Percentiles rank a stretch among this genome's conserved stretches.
Evolutionary conservation across 108 stramenopile genomes (phyloP).

Genomic region (Bacterosira constricta): DNA sequence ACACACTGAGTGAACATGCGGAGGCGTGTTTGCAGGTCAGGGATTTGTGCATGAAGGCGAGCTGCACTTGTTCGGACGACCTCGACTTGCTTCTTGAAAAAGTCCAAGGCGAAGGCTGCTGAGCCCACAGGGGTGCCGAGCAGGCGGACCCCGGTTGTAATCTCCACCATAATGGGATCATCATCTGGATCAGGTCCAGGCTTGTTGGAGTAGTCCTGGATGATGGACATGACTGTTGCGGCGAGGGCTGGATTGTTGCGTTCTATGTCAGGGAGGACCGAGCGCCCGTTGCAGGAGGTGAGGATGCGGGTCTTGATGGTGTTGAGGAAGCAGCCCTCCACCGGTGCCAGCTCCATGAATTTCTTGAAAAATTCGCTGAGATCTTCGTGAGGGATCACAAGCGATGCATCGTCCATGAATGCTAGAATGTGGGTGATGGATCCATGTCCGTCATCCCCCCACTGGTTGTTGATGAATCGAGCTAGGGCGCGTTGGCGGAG

Average conservation of each 20-base stretch:
- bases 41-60: too few species aligned
- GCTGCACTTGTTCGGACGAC: too few species aligned
- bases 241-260: neutral
- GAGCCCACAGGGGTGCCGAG: neutral
- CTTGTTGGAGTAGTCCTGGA: neutral
- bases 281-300: neutral
- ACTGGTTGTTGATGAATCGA: neutral
- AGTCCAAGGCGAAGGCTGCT: neutral
- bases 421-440: neutral
- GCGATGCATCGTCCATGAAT: neutral
- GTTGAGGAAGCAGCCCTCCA: neutral
- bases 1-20: neutral
- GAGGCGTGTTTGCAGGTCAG: neutral
- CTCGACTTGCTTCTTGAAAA: neutral
- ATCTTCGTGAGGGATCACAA: neutral
- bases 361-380: neutral
- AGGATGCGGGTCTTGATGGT: neutral
- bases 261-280: neutral
- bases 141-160: neutral
- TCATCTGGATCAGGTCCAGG: neutral
- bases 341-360: neutral
- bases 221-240: neutral
- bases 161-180: neutral
- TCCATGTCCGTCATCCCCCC: neutral
- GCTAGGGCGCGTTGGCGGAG: neutral